Base-by-base conservation (phyloP, 2,329 filamentous ascomycete genomes). In the Escovopsis sp. region DNA sequence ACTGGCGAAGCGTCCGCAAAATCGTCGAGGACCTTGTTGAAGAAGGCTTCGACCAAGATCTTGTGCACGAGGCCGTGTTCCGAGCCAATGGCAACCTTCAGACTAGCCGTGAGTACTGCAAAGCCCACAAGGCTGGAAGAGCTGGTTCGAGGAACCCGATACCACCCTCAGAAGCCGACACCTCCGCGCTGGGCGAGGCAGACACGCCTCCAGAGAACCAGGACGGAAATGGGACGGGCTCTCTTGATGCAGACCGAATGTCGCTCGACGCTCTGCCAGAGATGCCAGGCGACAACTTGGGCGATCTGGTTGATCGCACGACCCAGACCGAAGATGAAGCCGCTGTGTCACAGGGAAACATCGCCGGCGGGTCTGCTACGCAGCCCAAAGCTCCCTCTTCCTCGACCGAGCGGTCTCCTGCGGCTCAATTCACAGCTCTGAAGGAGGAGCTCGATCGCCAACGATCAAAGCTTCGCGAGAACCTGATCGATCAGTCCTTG, bases 401-500 rank as follows among this genome's bases (percentile, higher is more conserved):
- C 11, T 8, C 48, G 11, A 34, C 45, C n/a, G 45, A 50, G n/a
- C 42, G 49, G 11, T 43, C 48, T 7, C 34, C 40, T 2, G 49
- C 48, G 6, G 35, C 33, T 11, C 31, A 50, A 12, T 44, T 52
- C 20, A 40, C 53, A 39, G 49, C 48, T 24, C 52, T 83, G 0
- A 70, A 87, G 43, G 84, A 95, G 44, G 81, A 87, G 48, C 68
- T 98, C 7, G 84, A 94, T 47, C 73, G 74, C 30, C 74, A 84
- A 57, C 79, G 91, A 37, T 69, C 72, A 5, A 72, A 70, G n/a
- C 67, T 96, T 34, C 76, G 85, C 33, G 70, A 76, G 15, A 80
- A 84, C 43, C 63, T 96, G 42, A 88, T 96, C 45, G 88, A 95
- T 51, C 82, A 86, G 44, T 94, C 84, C 49, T 68, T 98, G 16